These are phyloP conservation scores for Anthoceros angustus DNA, from an alignment of 225 moss, liverwort and hornwort genomes.

Conservation along the genomic window DNA sequence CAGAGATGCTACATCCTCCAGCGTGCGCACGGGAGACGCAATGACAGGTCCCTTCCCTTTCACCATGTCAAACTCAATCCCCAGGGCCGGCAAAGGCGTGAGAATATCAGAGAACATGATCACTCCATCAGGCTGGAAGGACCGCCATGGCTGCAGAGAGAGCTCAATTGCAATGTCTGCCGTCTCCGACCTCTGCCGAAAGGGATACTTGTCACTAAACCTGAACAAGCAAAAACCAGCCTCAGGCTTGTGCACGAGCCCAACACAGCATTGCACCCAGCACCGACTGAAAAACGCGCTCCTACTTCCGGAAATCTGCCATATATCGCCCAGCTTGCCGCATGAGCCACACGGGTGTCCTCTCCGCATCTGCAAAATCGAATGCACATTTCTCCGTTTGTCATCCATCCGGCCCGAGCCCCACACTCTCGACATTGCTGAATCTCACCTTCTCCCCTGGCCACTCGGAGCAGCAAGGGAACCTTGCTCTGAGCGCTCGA, in stretches of 20 bases:
- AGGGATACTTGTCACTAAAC: constrained; percentile 58
- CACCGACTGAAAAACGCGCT: not conserved
- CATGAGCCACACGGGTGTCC: constrained; percentile 97
- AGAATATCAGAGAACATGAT: constrained; percentile 97
- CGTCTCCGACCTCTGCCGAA: constrained; percentile 71
- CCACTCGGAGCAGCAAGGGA: constrained; percentile 68
- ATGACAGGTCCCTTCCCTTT: constrained; percentile 90
- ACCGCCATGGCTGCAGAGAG: constrained; percentile 77
- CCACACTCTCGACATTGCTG: not conserved
- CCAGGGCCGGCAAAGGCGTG: constrained; percentile 80
- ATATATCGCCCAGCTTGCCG: constrained; percentile 95
- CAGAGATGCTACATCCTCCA: constrained; percentile 33
- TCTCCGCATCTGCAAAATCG: constrained; percentile 42
- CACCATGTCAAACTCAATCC: constrained; percentile 88
- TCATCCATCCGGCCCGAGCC: not conserved
- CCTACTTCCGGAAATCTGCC: constrained; percentile 76
- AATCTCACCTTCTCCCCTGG: constrained; percentile 50
- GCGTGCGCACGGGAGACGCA: constrained; percentile 43
- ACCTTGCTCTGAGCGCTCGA: constrained; percentile 6
- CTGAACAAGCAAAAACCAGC: constrained; percentile 8
- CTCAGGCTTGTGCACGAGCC: not conserved
- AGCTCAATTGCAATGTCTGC: constrained; percentile 83
- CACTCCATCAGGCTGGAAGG: constrained; percentile 82
- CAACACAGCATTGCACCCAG: not conserved
- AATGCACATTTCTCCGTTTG: not conserved